A percentile compares a stretch with the other conserved stretches of the same genome.
phyloP scores from a whole-genome alignment of 352 stramenopile species.

The Phytophthora melonis region DNA sequence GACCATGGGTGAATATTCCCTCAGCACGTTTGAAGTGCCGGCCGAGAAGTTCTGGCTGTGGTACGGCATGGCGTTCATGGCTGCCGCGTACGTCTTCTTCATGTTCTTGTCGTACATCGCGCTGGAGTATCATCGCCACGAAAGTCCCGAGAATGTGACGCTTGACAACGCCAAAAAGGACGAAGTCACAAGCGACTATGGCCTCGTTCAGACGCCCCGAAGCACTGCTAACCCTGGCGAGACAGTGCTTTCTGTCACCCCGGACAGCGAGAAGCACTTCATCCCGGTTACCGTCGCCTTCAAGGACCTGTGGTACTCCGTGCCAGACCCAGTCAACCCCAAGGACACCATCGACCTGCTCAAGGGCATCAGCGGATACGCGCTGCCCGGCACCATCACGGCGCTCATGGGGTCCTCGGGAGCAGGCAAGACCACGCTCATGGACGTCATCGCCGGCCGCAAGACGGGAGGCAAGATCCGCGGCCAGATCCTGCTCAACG shows the following conservation, averaged over 20 bases:
- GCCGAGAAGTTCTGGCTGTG: slow-evolving; percentile 28
- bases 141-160: slow-evolving; percentile 16
- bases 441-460: too few relatives aligned
- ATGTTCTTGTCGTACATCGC: slow-evolving; percentile 18
- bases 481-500: slow-evolving; percentile 47
- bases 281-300: slow-evolving; percentile 10
- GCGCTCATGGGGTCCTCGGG: too few relatives aligned
- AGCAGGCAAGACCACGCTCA: too few relatives aligned
- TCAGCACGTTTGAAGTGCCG: slow-evolving; percentile 8
- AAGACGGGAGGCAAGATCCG: too few relatives aligned
- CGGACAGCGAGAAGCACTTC: slow-evolving; percentile 12
- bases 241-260: neutral
- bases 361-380: too few relatives aligned
- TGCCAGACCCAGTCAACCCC: too few relatives aligned
- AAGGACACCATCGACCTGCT: too few relatives aligned
- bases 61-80: slow-evolving; percentile 18
- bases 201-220: neutral
- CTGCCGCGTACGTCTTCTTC: slow-evolving; percentile 12
- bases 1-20: slow-evolving; percentile 9
- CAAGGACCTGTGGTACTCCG: slow-evolving; percentile 2
- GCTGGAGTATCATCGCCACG: slow-evolving; percentile 11
- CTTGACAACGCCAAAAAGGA: slow-evolving; percentile 4
- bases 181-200: neutral
- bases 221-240: slow-evolving; percentile 22
- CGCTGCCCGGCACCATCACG: too few relatives aligned